These are phyloP conservation scores for Verticillium isaacii DNA, from an alignment of 2,329 filamentous ascomycete genomes.

Conservation along the genomic window DNA sequence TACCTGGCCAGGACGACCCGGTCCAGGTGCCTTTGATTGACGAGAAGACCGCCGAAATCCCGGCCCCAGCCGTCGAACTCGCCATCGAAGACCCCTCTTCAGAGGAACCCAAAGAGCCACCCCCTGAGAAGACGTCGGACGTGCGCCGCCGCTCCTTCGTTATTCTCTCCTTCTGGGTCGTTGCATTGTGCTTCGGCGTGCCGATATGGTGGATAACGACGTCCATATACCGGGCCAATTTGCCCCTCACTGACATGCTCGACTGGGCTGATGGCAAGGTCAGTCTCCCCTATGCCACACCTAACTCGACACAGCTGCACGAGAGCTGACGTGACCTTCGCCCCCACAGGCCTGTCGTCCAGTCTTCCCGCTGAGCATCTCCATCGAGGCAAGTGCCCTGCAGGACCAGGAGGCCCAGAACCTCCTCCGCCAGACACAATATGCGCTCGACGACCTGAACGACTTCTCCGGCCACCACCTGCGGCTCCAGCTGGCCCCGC, in stretches of 20 bases:
- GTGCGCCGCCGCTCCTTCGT: conserved; percentile 67
- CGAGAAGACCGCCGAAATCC: not conserved
- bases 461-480: conserved; percentile 83
- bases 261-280: conserved; percentile 91
- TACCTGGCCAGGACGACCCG: conserved; percentile 3
- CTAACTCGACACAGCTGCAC: not conserved
- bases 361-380: conserved; percentile 81
- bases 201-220: conserved; percentile 97
- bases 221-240: conserved; percentile 77
- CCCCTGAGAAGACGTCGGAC: conserved; percentile 70
- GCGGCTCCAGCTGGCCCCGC: conserved; percentile 59
- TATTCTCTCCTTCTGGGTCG: conserved; percentile 84
- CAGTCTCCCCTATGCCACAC: conserved; percentile 14
- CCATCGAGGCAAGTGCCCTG: conserved; percentile 65
- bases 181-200: conserved; percentile 77
- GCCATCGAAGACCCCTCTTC: conserved; percentile 3
- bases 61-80: not conserved
- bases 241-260: conserved; percentile 83
- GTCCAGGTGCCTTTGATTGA: not conserved
- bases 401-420: conserved; percentile 64
- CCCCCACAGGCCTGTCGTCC: conserved; percentile 70
- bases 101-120: conserved; percentile 47
- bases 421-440: conserved; percentile 76
- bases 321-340: conserved; percentile 1
- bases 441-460: conserved; percentile 79